These are phyloP conservation scores for Aspergillus brasiliensis DNA, from an alignment of 2,329 filamentous ascomycete species.

Conservation along the genomic window DNA sequence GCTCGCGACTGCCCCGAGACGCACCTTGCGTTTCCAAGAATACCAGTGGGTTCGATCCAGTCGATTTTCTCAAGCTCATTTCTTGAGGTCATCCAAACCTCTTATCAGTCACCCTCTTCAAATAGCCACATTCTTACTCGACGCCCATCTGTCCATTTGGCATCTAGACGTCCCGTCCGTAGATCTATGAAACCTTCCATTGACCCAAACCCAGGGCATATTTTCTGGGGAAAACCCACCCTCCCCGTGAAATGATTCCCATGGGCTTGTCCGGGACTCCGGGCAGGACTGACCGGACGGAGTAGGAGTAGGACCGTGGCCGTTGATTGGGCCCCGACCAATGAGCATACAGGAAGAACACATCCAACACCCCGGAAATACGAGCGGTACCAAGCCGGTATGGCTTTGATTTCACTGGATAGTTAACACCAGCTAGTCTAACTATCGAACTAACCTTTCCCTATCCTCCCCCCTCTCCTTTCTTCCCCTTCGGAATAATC, in stretches of 20 bases:
- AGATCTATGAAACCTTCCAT: background rate
- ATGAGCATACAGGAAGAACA: conserved; percentile 14
- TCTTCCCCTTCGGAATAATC: background rate
- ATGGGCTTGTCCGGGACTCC: background rate
- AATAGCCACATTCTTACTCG: conserved; percentile 13
- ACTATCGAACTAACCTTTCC: background rate
- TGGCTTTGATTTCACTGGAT: background rate
- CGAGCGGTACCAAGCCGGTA: background rate
- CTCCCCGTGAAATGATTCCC: conserved; percentile 3
- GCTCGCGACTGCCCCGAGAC: conserved; percentile 14
- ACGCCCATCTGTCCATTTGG: background rate
- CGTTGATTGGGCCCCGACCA: conserved; percentile 19
- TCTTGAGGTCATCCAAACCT: conserved; percentile 28
- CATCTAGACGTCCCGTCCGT: background rate
- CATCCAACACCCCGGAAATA: conserved; percentile 16
- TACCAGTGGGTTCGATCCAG: conserved; percentile 21
- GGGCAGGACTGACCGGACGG: conserved; percentile 1
- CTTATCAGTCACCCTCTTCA: conserved; percentile 24
- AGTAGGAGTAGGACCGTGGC: background rate
- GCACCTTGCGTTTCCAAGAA: conserved; percentile 16
- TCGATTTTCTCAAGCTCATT: conserved; percentile 27
- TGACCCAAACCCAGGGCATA: background rate
- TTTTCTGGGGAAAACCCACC: conserved; percentile 4
- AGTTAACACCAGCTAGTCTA: no score
- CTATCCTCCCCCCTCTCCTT: background rate